Evolutionary conservation across 768 basidiomycete genomes (phyloP).

Genomic region (Rubroboletus satanas): DNA sequence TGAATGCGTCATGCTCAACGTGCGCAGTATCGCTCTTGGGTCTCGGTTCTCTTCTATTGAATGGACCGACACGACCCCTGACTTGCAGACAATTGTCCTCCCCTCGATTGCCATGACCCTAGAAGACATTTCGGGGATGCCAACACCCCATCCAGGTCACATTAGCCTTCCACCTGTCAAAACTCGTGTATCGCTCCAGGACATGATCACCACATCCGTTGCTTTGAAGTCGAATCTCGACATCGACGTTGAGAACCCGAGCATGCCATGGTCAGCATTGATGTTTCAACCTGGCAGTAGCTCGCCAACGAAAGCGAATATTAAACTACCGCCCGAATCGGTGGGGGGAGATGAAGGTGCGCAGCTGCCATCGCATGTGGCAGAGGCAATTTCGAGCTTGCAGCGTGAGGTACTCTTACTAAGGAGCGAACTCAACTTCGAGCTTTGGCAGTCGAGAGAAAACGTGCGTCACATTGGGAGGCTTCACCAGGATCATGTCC

Average conservation of each 20-base stretch:
- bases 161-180: conserved; percentile 32
- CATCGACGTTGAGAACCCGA: conserved; percentile 53
- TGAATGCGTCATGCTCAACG: conserved; percentile 67
- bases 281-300: conserved; percentile 38
- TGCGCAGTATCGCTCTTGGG: conserved; percentile 53
- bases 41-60: conserved; percentile 24
- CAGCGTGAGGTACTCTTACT: conserved; percentile 75
- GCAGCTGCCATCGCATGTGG: conserved; percentile 45
- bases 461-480: conserved; percentile 81
- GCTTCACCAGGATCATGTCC: conserved; percentile 67
- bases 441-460: conserved; percentile 78
- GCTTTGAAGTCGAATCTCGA: conserved; percentile 69
- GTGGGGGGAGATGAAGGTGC: conserved; percentile 4
- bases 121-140: conserved; percentile 22
- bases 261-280: conserved; percentile 47
- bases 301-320: conserved; percentile 23
- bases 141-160: conserved; percentile 34
- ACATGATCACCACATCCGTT: conserved; percentile 70
- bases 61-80: not conserved
- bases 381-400: conserved; percentile 62
- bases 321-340: conserved; percentile 20
- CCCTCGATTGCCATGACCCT: conserved; percentile 12
- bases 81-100: not conserved
- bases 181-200: conserved; percentile 57
- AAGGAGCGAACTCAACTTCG: conserved; percentile 80